Conservation (phyloP, 352 stramenopile species). For the Globisporangium rhizosaccharum region DNA sequence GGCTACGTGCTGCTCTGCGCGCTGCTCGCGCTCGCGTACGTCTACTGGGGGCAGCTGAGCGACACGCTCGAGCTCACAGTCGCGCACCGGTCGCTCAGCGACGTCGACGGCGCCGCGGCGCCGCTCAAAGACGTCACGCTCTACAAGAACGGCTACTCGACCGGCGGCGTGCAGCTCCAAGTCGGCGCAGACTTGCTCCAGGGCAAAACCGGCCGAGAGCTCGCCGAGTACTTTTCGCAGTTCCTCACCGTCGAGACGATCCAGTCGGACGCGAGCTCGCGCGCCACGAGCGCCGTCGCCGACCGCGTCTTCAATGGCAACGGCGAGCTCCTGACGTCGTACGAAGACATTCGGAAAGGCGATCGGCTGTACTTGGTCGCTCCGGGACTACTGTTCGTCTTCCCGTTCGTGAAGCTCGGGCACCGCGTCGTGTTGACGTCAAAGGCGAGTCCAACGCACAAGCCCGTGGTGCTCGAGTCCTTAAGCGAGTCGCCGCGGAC, state of each 20-base stretch:
- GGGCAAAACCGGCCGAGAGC: constrained; percentile 36
- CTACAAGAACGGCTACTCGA: constrained; percentile 78
- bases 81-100: constrained; percentile 43
- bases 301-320: constrained; percentile 73
- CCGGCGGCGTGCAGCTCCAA: constrained; percentile 64
- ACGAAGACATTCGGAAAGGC: constrained; percentile 42
- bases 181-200: constrained; percentile 54
- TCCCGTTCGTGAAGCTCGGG: constrained; percentile 75
- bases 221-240: constrained; percentile 78
- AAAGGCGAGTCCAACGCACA: constrained; percentile 44
- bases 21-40: constrained; percentile 36
- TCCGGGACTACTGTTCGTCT: constrained; percentile 66
- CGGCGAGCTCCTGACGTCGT: constrained; percentile 43
- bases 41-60: constrained; percentile 47
- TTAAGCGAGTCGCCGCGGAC: constrained; percentile 76
- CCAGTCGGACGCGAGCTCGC: constrained; percentile 2
- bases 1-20: constrained; percentile 33
- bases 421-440: constrained; percentile 60
- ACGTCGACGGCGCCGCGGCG: constrained; percentile 19
- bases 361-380: constrained; percentile 73
- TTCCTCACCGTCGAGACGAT: constrained; percentile 70
- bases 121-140: constrained; percentile 63
- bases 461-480: constrained; percentile 67
- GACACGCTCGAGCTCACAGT: constrained; percentile 67
- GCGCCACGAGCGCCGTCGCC: constrained; percentile 21